Evolutionary conservation across 2,329 filamentous ascomycete species (phyloP).

Genomic region (Penicillium sp.): DNA sequence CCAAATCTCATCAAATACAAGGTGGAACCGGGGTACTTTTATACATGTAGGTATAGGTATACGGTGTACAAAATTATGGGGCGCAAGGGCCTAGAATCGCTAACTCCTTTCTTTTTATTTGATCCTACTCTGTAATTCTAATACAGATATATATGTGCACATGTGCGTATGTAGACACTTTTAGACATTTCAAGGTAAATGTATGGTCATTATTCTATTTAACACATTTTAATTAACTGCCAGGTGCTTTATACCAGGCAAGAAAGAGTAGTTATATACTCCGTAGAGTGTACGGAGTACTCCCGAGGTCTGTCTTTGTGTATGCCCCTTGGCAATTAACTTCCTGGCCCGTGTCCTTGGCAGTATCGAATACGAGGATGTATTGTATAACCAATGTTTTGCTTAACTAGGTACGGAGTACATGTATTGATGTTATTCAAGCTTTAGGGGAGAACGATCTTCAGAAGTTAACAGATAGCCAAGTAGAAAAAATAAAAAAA

Average conservation of each 20-base stretch:
- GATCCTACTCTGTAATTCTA: no score
- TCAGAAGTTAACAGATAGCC: neutral
- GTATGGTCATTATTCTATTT: neutral
- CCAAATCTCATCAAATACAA: neutral
- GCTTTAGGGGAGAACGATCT: neutral
- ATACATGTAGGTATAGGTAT: neutral
- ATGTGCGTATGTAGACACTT: neutral
- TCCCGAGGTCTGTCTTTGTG: neutral
- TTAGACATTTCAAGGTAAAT: neutral
- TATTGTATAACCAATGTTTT: neutral
- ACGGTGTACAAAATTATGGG: conserved; percentile 3
- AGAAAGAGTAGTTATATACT: no score
- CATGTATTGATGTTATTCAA: neutral
- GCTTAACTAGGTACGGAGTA: neutral
- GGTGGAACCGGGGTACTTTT: neutral
- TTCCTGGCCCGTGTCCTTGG: neutral
- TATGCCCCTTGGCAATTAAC: neutral
- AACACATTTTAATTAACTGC: neutral
- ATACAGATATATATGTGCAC: no score
- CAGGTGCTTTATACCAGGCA: neutral
- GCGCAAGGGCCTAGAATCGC: conserved; percentile 13
- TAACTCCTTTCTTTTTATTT: conserved; percentile 5
- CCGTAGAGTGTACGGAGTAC: neutral
- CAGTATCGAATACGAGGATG: neutral
- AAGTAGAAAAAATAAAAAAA: neutral